Evolutionary conservation across 257 asterid species (phyloP), one percentile per base, ranked within the genome.

Genomic region (Paulownia fortunei): DNA sequence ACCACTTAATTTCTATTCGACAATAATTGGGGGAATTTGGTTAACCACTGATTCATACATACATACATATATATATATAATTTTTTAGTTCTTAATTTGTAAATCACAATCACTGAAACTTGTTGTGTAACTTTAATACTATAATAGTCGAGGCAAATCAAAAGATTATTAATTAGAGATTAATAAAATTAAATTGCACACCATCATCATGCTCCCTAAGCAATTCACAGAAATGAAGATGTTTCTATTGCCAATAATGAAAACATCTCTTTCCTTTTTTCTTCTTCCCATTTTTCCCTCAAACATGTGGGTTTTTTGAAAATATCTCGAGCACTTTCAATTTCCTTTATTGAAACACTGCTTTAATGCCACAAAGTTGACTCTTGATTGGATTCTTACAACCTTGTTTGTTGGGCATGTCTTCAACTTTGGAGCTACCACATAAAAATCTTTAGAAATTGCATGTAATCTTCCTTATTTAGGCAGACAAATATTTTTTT

Each of bases 331-430:
- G 26, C 76, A 34, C 51, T 42, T 23, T 42, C 30, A 39, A 5
- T 47, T 51, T 69, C 42, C 44, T 60, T 61, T 71, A 13, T 27
- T 10, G 37, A 12, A 27, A 16, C 51, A 67, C 51, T 68, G 2
- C 74, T 76, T 81, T 76, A 41, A 30, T 63, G 36, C 70, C 74
- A 69, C 30, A 69, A 62, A 81, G 78, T 75, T 71, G 72, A 62
- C 72, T 51, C 3, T 74, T 72, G 81, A 47, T 74, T 58, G 67
- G 62, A 47, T 19, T 30, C 5, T 30, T 56, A 24, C 55, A 56
- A 77, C 18, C 51, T 37, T 32, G 24, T n/a, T 21, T 30, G 72
- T n/a, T 52, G 68, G 67, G 46, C 73, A 51, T 52, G 23, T 69
- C 56, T 23, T 56, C 64, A 72, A 11, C 21, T 11, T 59, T 59